Base-by-base conservation (phyloP, 1,139 yeast species). In the Candida albicans region DNA sequence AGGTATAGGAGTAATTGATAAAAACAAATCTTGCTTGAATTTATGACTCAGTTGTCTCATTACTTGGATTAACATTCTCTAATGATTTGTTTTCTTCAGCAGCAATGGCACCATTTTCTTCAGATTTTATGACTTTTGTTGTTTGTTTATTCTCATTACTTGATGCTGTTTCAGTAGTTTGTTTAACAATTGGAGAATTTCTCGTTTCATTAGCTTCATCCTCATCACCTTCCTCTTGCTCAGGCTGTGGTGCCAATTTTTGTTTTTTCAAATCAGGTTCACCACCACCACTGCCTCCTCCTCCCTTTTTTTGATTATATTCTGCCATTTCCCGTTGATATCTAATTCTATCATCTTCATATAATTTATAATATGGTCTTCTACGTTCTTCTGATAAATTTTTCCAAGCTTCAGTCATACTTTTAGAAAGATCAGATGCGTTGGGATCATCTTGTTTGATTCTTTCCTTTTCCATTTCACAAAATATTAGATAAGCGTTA, bases 381-480 rank as follows among this genome's bases (percentile, higher is more conserved):
- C 88, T 77, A 22, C 79, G 86, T 35, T 79, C 87, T 36, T 84
- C 87, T 47, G 75, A 79, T 54, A 91, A 72, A 46, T 73, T 74
- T 56, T 87, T 88, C 98, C 98, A 91, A 2, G 84, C 83, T 52
- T 88, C 96, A 1, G 96, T 84, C 71, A 91, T 73, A 14, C 84
- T 83, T 55, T 80, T 82, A 1, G 95, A 84, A 45, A 88, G 72
- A 57, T 87, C 96, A 33, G 73, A 75, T 1, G 83, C 84, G 14
- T 58, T 60, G 37, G 68, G 73, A 44, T 61, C 65, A 48, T 82
- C 81, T 43, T 73, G 75, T 52, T 79, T 81, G 39, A 88, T 77
- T 43, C 79, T 73, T 42, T 87, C 96, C 62, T 88, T 87, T 58
- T 88, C 95, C 67, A 80, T 68, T 49, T 90, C 97, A 66, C 97